These are phyloP conservation scores for Fusarium udum DNA, from an alignment of 2,329 filamentous ascomycete genomes.

Conservation along the genomic window DNA sequence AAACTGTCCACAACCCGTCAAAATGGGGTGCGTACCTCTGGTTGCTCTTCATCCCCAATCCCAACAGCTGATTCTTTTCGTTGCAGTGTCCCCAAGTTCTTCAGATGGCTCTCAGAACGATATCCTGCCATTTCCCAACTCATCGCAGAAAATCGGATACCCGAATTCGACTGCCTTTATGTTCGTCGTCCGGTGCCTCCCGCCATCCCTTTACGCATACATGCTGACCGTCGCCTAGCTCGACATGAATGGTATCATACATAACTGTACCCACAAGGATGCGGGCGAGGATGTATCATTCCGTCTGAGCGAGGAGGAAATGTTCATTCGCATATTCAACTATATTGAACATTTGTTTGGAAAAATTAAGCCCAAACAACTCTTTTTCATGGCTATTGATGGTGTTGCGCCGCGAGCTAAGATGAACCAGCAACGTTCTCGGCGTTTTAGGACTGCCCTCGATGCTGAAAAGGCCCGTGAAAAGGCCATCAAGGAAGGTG, in stretches of 20 bases:
- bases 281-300: constrained; percentile 86
- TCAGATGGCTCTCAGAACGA: constrained; percentile 98
- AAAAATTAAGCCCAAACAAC: constrained; percentile 97
- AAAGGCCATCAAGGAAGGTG: constrained; percentile 88
- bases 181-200: constrained; percentile 54
- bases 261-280: constrained; percentile 99
- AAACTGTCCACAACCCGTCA: constrained; percentile 31
- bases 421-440: constrained; percentile 98
- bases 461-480: constrained; percentile 91
- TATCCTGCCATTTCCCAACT: constrained; percentile 98
- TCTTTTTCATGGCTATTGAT: constrained; percentile 99
- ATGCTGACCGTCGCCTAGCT: constrained; percentile 59
- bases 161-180: constrained; percentile 98
- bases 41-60: not conserved
- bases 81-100: constrained; percentile 82
- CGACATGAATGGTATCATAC: constrained; percentile 99
- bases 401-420: constrained; percentile 97
- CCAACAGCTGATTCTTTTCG: constrained; percentile 26
- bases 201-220: constrained; percentile 12
- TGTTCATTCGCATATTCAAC: constrained; percentile 99
- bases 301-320: constrained; percentile 95
- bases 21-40: constrained; percentile 45
- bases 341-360: constrained; percentile 99
- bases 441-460: constrained; percentile 92
- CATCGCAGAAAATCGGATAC: constrained; percentile 98